These are phyloP conservation scores for Talaromyces ruber DNA, from an alignment of 495 filamentous ascomycete species.

Conservation along the genomic window DNA sequence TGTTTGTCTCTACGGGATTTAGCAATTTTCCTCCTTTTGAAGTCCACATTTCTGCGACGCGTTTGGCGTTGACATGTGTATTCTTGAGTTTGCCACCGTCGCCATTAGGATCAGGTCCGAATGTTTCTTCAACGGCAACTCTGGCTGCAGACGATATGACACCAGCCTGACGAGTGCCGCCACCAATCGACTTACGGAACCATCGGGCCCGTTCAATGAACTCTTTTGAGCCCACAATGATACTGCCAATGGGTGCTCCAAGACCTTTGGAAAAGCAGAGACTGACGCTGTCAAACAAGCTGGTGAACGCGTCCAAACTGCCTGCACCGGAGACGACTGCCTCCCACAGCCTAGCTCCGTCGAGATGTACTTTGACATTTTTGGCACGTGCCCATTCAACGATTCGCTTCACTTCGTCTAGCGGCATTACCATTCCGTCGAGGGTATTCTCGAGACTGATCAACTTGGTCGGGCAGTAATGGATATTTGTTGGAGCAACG, in stretches of 20 bases:
- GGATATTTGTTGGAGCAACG: slow-evolving; percentile 31
- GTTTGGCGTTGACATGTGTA: slow-evolving; percentile 57
- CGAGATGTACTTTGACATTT: slow-evolving; percentile 66
- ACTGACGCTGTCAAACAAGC: slow-evolving; percentile 68
- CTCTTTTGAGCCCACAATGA: slow-evolving; percentile 57
- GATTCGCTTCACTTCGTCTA: slow-evolving; percentile 59
- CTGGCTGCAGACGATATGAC: slow-evolving; percentile 39
- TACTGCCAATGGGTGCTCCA: slow-evolving; percentile 79
- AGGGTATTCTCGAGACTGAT: slow-evolving; percentile 84
- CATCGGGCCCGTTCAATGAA: slow-evolving; percentile 68
- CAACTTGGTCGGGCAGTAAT: slow-evolving; percentile 61
- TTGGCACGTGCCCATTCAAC: slow-evolving; percentile 59
- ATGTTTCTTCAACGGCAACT: slow-evolving; percentile 47
- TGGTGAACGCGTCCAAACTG: slow-evolving; percentile 57
- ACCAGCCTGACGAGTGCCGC: slow-evolving; percentile 65
- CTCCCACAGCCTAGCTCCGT: slow-evolving; percentile 82
- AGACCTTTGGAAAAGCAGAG: slow-evolving; percentile 87
- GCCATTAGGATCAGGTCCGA: slow-evolving; percentile 50
- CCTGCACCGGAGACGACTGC: slow-evolving; percentile 53
- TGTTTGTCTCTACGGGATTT: slow-evolving; percentile 66
- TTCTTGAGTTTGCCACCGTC: slow-evolving; percentile 54
- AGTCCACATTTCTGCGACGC: slow-evolving; percentile 56
- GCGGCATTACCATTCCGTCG: slow-evolving; percentile 66
- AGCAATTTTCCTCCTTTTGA: slow-evolving; percentile 39
- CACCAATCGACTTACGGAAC: slow-evolving; percentile 79